Percentiles rank a stretch among this genome's conserved stretches.
phyloP scores from a whole-genome alignment of 352 stramenopile genomes.

The Globisporangium nagaii region DNA sequence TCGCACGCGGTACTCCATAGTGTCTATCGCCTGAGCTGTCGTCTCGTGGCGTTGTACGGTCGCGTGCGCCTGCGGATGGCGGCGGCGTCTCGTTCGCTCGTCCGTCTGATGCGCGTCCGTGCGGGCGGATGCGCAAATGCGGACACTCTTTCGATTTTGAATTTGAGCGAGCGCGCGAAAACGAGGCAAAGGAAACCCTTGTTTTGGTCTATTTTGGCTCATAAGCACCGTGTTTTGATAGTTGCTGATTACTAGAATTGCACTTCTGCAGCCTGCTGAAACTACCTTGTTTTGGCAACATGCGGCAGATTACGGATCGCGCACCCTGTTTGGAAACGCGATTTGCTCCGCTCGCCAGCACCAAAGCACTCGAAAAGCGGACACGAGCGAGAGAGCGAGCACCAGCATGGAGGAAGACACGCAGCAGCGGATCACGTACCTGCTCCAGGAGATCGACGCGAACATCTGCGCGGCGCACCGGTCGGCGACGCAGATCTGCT shows the following conservation, averaged over 20 bases:
- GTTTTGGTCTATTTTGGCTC: background rate
- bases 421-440: conserved; percentile 78
- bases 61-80: background rate
- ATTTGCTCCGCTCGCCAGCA: too few species aligned
- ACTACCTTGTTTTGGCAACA: background rate
- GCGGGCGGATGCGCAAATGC: background rate
- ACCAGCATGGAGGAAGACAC: conserved; percentile 60
- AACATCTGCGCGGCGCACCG: conserved; percentile 76
- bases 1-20: conserved; percentile 42
- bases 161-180: conserved; percentile 16
- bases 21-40: too few species aligned
- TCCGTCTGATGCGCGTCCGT: background rate
- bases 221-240: background rate
- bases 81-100: background rate
- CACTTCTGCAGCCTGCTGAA: too few species aligned
- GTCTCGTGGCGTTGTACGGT: background rate
- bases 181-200: conserved; percentile 8
- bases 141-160: conserved; percentile 10
- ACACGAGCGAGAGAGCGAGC: conserved; percentile 8
- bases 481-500: conserved; percentile 71
- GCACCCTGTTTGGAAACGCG: too few species aligned
- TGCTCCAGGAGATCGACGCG: conserved; percentile 81
- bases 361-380: background rate
- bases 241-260: too few species aligned
- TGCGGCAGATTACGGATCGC: too few species aligned